Base-by-base conservation (phyloP, 73 alveolate species). In the Urostyla sp. region DNA sequence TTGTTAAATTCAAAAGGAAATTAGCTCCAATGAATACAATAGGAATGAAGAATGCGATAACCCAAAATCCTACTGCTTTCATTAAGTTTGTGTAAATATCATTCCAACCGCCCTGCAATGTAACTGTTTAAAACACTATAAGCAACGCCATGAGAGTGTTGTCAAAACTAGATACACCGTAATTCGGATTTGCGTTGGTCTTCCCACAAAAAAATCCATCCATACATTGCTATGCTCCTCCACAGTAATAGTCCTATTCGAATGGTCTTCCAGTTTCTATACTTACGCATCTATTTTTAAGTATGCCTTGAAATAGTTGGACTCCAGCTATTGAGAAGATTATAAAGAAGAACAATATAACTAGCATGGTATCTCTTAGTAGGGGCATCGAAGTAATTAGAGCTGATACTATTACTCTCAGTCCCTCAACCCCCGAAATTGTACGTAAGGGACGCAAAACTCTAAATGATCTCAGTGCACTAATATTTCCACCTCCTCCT, bases 391-490 rank as follows among this genome's bases (percentile, higher is more conserved):
- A 90, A n/a, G 94, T 88, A 35, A 97, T 78, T 18, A 97, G 73
- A 8, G 99, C 96, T 10, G 89, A 78, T 49, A 97, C 97, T 50
- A 97, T 83, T 45, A 93, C 84, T 82, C 96, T 94, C 69, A 97
- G 74, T 34, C 99, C 98, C 87, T 97, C 89, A 36, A 97, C 87
- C 34, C 97, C 86, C 24, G 97, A 92, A 59, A 97, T 97, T 18
- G 99, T 96, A 91, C 97, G 96, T 48, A 97, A 83, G 34, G 99
- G 99, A 49, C 99, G 90, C 26, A 97, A 66, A 34, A 96, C 98
- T 87, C 99, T 90, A 69, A 97, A 89, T 15, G 98, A 91, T 69
- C 99, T 76, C 38, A 97, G 87, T 3, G 96, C 98, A 16, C 94
- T 86, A 16, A 96, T 63, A 34, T 89, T 78, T 0, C 82, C 87